A percentile compares a stretch with the other conserved stretches of the same genome.
Evolutionary conservation across 176 grass and related monocot genomes (phyloP).

Genomic region (Lolium rigidum): DNA sequence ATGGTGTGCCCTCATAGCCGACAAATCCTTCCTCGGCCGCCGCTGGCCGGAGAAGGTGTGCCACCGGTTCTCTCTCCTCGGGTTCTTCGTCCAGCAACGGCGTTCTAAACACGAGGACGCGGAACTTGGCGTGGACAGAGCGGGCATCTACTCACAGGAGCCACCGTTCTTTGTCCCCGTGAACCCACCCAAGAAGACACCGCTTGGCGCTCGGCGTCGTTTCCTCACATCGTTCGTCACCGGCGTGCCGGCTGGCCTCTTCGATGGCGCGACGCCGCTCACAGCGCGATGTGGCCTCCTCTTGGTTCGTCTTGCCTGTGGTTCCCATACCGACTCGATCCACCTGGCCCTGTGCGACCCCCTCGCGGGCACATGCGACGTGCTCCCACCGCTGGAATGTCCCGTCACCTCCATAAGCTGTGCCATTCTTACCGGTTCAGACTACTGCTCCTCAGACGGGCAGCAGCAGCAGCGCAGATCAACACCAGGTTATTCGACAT

Average conservation of each 20-base stretch:
- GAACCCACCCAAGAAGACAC: neutral
- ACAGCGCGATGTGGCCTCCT: neutral
- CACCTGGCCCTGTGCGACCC: neutral
- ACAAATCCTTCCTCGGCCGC: neutral
- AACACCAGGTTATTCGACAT: neutral
- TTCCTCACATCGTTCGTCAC: neutral
- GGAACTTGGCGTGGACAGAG: neutral
- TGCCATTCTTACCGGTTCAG: neutral
- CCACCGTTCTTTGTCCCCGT: neutral
- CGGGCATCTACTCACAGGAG: neutral
- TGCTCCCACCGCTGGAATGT: neutral
- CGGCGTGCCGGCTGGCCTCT: neutral
- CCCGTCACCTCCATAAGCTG: neutral
- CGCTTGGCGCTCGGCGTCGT: neutral
- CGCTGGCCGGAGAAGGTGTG: neutral
- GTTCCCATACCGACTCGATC: neutral
- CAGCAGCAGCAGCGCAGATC: neutral
- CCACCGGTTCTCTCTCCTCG: neutral
- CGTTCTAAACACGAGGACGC: neutral
- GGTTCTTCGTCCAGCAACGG: neutral
- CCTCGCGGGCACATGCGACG: neutral
- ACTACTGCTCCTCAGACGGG: neutral
- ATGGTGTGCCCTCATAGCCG: neutral
- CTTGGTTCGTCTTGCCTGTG: neutral
- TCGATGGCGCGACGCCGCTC: neutral